These are phyloP conservation scores for Yamadazyma insecticola DNA, from an alignment of 805 yeast species.

Conservation along the genomic window DNA sequence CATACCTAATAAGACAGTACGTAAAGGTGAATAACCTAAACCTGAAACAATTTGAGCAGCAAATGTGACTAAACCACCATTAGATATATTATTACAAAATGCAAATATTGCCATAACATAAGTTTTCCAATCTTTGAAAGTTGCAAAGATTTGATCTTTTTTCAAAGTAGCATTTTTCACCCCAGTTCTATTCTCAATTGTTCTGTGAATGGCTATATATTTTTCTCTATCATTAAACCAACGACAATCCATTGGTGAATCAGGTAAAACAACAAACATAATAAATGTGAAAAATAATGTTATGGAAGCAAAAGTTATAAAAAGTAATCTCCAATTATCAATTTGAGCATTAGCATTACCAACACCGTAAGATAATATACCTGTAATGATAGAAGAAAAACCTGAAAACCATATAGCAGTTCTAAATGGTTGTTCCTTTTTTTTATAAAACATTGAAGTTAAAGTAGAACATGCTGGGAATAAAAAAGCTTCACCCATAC, in stretches of 20 bases:
- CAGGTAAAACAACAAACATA: constrained; percentile 41
- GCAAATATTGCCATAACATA: constrained; percentile 28
- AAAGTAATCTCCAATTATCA: constrained; percentile 57
- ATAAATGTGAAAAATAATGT: constrained; percentile 49
- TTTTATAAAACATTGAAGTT: constrained; percentile 20
- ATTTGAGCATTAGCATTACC: constrained; percentile 33
- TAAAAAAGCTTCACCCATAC: constrained; percentile 20
- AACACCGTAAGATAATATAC: constrained; percentile 28
- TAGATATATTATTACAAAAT: constrained; percentile 25
- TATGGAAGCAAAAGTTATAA: constrained; percentile 53
- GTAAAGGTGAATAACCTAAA: constrained; percentile 42
- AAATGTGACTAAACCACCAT: constrained; percentile 34
- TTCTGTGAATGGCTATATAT: constrained; percentile 28
- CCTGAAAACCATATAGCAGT: constrained; percentile 35
- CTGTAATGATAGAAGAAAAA: constrained; percentile 47
- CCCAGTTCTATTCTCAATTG: constrained; percentile 34
- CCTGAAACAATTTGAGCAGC: constrained; percentile 45
- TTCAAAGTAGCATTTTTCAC: constrained; percentile 34
- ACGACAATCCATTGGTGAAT: constrained; percentile 30
- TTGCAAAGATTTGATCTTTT: constrained; percentile 31
- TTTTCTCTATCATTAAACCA: constrained; percentile 32
- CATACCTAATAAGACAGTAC: constrained; percentile 47
- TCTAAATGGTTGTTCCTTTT: constrained; percentile 17
- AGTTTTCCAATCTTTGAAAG: constrained; percentile 31
- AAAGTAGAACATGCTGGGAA: constrained; percentile 34